A percentile compares a stretch with the other conserved stretches of the same genome.
Conservation (phyloP, 768 basidiomycete genomes). For the Serpula lacrymans region DNA sequence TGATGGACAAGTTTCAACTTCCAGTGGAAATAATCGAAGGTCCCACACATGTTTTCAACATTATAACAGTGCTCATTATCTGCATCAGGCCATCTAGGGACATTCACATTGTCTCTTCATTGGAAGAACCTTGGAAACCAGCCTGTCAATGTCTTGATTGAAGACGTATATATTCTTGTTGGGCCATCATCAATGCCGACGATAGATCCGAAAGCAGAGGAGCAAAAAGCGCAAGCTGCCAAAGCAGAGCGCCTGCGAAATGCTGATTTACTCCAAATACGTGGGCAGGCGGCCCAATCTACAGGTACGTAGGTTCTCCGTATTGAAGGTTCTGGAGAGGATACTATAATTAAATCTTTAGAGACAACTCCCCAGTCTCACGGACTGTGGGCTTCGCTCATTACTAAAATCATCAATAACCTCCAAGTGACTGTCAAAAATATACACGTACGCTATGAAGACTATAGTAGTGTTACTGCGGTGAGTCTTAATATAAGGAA, state of each 20-base stretch:
- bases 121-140: constrained; percentile 89
- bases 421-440: constrained; percentile 94
- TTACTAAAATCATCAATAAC: constrained; percentile 91
- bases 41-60: constrained; percentile 18
- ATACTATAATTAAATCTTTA: no score
- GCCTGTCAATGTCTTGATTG: constrained; percentile 87
- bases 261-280: constrained; percentile 79
- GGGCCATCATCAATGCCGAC: constrained; percentile 71
- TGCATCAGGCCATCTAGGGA: constrained; percentile 73
- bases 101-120: constrained; percentile 79
- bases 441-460: constrained; percentile 96
- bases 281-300: constrained; percentile 48
- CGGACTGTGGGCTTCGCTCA: constrained; percentile 77
- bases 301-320: constrained; percentile 35
- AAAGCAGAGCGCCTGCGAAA: constrained; percentile 88
- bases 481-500: constrained; percentile 44
- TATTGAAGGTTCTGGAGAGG: no score
- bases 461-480: constrained; percentile 88
- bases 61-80: neutral
- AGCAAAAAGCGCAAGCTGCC: constrained; percentile 71
- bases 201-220: constrained; percentile 81
- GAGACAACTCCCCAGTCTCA: constrained; percentile 72
- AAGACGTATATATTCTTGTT: constrained; percentile 94
- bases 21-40: constrained; percentile 96
- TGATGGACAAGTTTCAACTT: constrained; percentile 90